Base-by-base conservation (phyloP, 192 early-diverging fungal genomes). In the Tieghemiomyces parasiticus region DNA sequence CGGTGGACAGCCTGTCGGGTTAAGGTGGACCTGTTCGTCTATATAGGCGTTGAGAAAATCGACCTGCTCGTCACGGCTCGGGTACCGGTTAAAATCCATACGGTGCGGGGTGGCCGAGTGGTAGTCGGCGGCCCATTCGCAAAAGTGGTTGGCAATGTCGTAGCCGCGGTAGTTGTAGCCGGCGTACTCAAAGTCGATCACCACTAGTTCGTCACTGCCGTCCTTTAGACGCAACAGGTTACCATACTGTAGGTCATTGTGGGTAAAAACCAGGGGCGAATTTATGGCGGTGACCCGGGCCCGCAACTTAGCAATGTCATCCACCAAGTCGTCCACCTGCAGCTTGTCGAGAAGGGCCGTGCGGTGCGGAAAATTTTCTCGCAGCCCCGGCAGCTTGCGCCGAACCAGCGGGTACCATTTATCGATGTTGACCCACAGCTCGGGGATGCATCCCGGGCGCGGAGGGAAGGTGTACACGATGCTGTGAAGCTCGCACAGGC, bases 201-300 rank as follows among this genome's bases (percentile, higher is more conserved):
- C 74, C 0, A 88, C 82, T 4, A 92, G 67, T 52, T 84, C 78
- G 45, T 71, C 74, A 2, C 70, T 76, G 12, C 58, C 65, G 26
- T 81, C 66, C 26, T 61, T 47, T 25, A 83, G 66, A 45, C 81
- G 72, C n/a, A 94, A 71, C 38, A 94, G 83, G 62, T 94, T 94
- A 35, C 91, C 91, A 63, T 89, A 91, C 74, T 94, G 91, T 34
- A 73, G 30, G 63, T 94, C 91, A 59, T 88, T 91, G 65, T 94
- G 91, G n/a, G 83, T 81, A 74, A 94, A 92, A 16, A 94, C 87
- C 0, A 90, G 60, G 0, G 90, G 88, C 6, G 74, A 78, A 31
- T 81, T 76, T 0, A 75, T 55, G 24, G 65, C 61, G 2, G 74
- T 76, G 6, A 88, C 74, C 26, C 78, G 76, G 1, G 46, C 44